Percentiles rank a stretch among this genome's conserved stretches.
Conservation (phyloP, 768 basidiomycete species). For the Mycena galericulata region DNA sequence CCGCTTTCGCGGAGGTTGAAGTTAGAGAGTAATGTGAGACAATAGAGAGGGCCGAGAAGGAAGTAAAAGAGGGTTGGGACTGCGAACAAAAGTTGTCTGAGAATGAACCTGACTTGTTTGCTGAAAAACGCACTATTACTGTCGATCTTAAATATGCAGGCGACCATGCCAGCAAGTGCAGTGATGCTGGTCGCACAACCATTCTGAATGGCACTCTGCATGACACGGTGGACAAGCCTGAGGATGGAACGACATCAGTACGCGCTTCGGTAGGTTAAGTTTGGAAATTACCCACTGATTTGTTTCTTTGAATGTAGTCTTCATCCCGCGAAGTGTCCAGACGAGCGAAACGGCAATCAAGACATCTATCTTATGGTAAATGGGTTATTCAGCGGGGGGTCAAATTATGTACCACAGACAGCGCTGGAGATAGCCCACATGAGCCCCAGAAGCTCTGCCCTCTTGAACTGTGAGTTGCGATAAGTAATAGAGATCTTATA, state of each 20-base stretch:
- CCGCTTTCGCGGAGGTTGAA: not conserved
- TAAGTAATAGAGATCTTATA: not conserved
- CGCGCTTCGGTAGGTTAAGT: not conserved
- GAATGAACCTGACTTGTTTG: not conserved
- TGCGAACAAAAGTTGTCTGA: not conserved
- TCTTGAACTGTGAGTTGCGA: not conserved
- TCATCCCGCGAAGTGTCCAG: conserved; percentile 8
- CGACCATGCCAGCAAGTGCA: not conserved
- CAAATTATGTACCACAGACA: not conserved
- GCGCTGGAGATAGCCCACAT: not conserved
- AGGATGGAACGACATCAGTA: too few species aligned
- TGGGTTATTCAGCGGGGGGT: not conserved
- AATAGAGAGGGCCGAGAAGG: conserved; percentile 6
- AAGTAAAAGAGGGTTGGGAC: not conserved
- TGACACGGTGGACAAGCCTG: conserved; percentile 14
- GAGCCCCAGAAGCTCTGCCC: not conserved
- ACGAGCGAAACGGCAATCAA: conserved; percentile 11
- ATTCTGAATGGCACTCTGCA: conserved; percentile 5
- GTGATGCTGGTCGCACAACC: not conserved
- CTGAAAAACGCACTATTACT: conserved; percentile 2
- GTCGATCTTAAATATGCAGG: not conserved
- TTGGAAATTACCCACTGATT: conserved; percentile 5
- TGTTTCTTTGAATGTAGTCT: not conserved
- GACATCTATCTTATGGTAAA: conserved; percentile 3
- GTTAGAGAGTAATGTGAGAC: conserved; percentile 12